These are phyloP conservation scores for Onygenales sp. DNA, from an alignment of 2,329 filamentous ascomycete species.

Conservation along the genomic window DNA sequence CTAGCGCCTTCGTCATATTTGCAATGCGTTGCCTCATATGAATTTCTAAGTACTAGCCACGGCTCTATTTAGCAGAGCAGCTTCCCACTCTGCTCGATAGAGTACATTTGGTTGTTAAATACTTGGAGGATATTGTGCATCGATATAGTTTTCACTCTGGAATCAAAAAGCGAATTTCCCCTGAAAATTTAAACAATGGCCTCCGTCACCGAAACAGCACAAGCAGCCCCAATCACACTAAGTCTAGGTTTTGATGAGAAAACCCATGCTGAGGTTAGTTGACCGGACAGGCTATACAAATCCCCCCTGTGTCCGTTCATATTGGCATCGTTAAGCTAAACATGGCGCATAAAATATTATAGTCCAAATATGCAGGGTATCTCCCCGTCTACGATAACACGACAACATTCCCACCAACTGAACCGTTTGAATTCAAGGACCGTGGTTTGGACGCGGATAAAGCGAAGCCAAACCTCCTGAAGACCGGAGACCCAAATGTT, in stretches of 20 bases:
- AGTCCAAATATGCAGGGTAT: slow-evolving; percentile 28
- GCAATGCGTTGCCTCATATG: too few relatives aligned
- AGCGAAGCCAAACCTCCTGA: slow-evolving; percentile 33
- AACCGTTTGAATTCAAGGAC: slow-evolving; percentile 34
- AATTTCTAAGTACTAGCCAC: too few relatives aligned
- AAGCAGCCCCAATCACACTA: neutral
- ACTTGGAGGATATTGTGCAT: too few relatives aligned
- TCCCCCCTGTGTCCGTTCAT: too few relatives aligned
- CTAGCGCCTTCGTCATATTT: too few relatives aligned
- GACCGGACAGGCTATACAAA: neutral
- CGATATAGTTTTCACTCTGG: too few relatives aligned
- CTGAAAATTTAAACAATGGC: too few relatives aligned
- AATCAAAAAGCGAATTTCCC: too few relatives aligned
- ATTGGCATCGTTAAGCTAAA: neutral
- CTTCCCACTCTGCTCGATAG: too few relatives aligned
- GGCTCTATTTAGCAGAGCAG: too few relatives aligned
- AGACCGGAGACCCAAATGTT: slow-evolving; percentile 18
- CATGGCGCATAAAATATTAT: neutral
- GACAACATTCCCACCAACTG: slow-evolving; percentile 28
- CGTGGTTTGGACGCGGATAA: slow-evolving; percentile 34
- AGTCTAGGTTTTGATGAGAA: neutral
- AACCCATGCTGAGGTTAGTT: neutral
- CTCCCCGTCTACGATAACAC: slow-evolving; percentile 28
- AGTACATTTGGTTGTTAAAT: too few relatives aligned
- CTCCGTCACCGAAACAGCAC: too few relatives aligned